phyloP scores from a whole-genome alignment of 2,329 filamentous ascomycete genomes.

The Fusarium pseudocircinatum region DNA sequence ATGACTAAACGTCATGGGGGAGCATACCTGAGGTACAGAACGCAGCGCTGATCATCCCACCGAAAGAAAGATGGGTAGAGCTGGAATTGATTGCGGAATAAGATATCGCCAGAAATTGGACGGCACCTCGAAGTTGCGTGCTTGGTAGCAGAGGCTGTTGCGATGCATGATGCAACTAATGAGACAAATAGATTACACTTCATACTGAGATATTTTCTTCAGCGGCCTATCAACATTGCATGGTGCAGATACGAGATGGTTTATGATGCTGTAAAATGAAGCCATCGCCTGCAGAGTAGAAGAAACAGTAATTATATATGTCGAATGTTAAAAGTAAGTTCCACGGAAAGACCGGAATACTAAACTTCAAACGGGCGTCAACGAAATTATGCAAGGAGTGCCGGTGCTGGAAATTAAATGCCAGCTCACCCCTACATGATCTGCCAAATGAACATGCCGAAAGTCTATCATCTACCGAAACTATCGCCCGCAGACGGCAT shows the following conservation, averaged over 20 bases:
- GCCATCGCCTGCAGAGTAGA: too few relatives aligned
- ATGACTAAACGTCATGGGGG: rapidly evolving
- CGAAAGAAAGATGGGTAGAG: neutral
- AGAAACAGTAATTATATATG: neutral
- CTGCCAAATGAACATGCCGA: neutral
- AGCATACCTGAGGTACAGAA: neutral
- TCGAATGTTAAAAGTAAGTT: rapidly evolving
- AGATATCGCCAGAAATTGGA: neutral
- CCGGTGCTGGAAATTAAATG: rapidly evolving
- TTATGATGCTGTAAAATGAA: too few relatives aligned
- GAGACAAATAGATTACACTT: rapidly evolving
- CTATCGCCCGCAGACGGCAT: neutral
- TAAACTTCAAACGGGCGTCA: neutral
- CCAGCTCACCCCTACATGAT: rapidly evolving
- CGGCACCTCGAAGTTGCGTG: neutral
- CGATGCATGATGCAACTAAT: rapidly evolving
- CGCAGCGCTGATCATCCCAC: neutral
- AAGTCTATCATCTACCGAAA: neutral
- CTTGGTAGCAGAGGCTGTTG: neutral
- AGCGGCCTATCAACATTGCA: rapidly evolving
- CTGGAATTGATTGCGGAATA: neutral
- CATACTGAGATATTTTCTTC: rapidly evolving
- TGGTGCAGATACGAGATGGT: rapidly evolving
- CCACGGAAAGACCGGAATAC: neutral
- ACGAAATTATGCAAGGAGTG: rapidly evolving